phyloP scores from a whole-genome alignment of 1,284 basidiomycete genomes.

The Mixia osmundae region DNA sequence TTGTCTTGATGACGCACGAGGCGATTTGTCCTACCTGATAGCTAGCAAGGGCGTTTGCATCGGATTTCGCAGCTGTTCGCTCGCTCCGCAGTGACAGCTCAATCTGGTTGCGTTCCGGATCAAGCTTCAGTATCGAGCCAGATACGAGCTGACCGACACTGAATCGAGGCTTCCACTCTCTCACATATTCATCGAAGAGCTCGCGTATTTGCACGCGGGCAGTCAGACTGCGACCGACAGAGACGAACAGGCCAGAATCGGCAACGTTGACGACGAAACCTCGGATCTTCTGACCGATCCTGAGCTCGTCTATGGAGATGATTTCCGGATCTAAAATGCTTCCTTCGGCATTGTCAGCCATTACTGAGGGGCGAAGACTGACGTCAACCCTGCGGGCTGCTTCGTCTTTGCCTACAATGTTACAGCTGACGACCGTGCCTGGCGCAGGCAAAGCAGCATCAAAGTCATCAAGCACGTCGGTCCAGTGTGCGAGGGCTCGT shows the following conservation, averaged over 20 bases:
- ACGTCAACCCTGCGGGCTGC: slow-evolving; percentile 36
- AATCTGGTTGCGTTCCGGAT: slow-evolving; percentile 43
- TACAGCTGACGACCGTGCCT: slow-evolving; percentile 4
- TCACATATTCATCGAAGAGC: slow-evolving; percentile 41
- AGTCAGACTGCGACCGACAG: slow-evolving; percentile 53
- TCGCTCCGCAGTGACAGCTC: slow-evolving; percentile 50
- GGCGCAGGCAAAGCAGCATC: background rate
- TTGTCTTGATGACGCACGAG: slow-evolving; percentile 21
- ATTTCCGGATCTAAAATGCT: slow-evolving; percentile 38
- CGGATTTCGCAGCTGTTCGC: slow-evolving; percentile 33
- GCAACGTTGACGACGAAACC: slow-evolving; percentile 76
- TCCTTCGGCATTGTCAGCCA: slow-evolving; percentile 29
- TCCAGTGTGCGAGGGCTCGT: slow-evolving; percentile 50
- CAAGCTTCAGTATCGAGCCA: slow-evolving; percentile 61
- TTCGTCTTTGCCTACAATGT: slow-evolving; percentile 5
- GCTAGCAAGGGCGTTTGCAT: slow-evolving; percentile 34
- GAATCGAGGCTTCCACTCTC: slow-evolving; percentile 81
- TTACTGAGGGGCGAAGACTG: slow-evolving; percentile 49
- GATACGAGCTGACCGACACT: slow-evolving; percentile 58
- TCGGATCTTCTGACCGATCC: slow-evolving; percentile 41
- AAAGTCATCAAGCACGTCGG: slow-evolving; percentile 37
- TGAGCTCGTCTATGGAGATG: slow-evolving; percentile 36
- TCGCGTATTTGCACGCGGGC: slow-evolving; percentile 62
- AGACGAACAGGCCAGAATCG: slow-evolving; percentile 75
- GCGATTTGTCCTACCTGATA: slow-evolving; percentile 22